A percentile compares a stretch with the other conserved stretches of the same genome.
Evolutionary conservation across 305 asterid genomes (phyloP).

Genomic region (Fraxinus nigra): DNA sequence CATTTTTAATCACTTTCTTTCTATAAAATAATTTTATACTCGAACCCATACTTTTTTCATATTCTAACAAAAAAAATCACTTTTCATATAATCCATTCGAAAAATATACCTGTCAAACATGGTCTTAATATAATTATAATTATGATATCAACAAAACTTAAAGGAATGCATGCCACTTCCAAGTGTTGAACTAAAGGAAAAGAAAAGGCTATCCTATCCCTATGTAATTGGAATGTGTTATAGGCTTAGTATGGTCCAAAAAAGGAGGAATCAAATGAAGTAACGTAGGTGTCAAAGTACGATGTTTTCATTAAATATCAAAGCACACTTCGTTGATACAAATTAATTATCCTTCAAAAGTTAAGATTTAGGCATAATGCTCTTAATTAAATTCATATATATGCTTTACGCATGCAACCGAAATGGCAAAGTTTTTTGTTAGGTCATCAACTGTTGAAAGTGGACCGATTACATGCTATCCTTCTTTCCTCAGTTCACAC

Average conservation of each 20-base stretch:
- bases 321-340: neutral
- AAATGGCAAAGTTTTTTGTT: neutral
- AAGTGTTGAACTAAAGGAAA: neutral
- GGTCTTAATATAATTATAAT: no score
- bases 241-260: neutral
- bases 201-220: neutral
- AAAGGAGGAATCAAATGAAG: neutral
- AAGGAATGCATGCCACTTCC: neutral
- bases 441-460: neutral
- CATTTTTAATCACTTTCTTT: neutral
- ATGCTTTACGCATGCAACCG: neutral
- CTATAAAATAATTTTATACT: neutral
- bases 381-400: slow-evolving; percentile 4
- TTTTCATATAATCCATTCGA: neutral
- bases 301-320: slow-evolving; percentile 24
- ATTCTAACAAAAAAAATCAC: no score
- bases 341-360: neutral
- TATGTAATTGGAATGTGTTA: neutral
- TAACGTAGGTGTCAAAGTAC: slow-evolving; percentile 30
- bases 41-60: no score
- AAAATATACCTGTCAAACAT: neutral
- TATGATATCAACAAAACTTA: no score
- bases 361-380: neutral
- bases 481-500: neutral
- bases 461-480: neutral